These are phyloP conservation scores for Nannizziopsis barbatae DNA, from an alignment of 2,329 filamentous ascomycete genomes.

Conservation along the genomic window DNA sequence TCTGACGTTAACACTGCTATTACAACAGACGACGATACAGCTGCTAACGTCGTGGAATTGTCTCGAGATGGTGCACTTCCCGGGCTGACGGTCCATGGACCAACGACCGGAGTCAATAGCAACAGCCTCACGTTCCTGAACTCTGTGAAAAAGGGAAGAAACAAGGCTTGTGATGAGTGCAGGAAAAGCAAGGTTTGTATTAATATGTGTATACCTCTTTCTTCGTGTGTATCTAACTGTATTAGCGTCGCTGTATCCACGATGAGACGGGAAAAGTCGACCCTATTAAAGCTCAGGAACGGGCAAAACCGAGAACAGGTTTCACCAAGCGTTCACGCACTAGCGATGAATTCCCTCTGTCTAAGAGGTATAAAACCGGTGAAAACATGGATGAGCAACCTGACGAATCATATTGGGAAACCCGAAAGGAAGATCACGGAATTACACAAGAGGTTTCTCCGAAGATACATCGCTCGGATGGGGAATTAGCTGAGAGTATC, in stretches of 20 bases:
- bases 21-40: neutral
- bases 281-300: conserved; percentile 51
- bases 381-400: conserved; percentile 16
- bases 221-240: conserved; percentile 19
- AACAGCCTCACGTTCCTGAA: conserved; percentile 25
- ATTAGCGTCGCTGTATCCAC: conserved; percentile 54
- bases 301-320: conserved; percentile 47
- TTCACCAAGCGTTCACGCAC: conserved; percentile 44
- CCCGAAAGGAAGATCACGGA: neutral
- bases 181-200: conserved; percentile 53
- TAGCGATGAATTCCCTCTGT: conserved; percentile 29
- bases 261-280: conserved; percentile 55
- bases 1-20: conserved; percentile 1
- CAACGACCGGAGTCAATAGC: neutral
- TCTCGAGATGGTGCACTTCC: neutral
- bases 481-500: neutral
- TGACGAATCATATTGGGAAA: conserved; percentile 11
- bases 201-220: conserved; percentile 3
- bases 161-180: conserved; percentile 55
- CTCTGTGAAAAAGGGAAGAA: conserved; percentile 47
- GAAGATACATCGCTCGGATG: no score
- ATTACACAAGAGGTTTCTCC: no score
- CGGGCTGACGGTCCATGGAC: neutral
- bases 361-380: conserved; percentile 28
- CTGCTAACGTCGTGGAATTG: neutral